These are phyloP conservation scores for Bipolaris zeicola DNA, from an alignment of 2,329 filamentous ascomycete species.

Conservation along the genomic window DNA sequence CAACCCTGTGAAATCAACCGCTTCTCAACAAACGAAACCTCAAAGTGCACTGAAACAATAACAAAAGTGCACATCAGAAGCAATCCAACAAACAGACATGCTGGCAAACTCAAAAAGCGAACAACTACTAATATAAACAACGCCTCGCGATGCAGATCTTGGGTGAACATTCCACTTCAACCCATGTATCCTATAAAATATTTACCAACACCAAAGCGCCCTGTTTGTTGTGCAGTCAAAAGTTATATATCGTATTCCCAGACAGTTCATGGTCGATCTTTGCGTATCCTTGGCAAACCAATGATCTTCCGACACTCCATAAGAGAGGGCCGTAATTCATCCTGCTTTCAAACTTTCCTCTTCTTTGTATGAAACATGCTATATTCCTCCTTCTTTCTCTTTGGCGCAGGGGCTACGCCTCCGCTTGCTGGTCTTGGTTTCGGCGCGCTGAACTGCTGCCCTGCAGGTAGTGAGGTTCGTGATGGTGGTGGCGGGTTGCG, in stretches of 20 bases:
- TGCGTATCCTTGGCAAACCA: neutral
- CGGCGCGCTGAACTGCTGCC: conserved; percentile 39
- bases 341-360: conserved; percentile 12
- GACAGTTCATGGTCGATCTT: too few species aligned
- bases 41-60: too few species aligned
- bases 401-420: conserved; percentile 17
- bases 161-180: neutral
- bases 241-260: neutral
- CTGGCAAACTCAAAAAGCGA: neutral
- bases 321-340: neutral
- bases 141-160: neutral
- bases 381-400: conserved; percentile 26
- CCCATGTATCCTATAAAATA: neutral
- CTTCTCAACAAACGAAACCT: too few species aligned
- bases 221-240: neutral
- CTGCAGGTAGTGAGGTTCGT: conserved; percentile 35
- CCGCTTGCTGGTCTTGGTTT: conserved; percentile 23
- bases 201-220: neutral
- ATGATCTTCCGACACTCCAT: neutral
- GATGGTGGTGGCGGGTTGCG: conserved; percentile 14
- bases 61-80: neutral
- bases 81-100: neutral
- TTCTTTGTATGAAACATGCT: conserved; percentile 30
- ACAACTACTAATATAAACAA: neutral
- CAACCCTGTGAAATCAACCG: too few species aligned